phyloP scores from a whole-genome alignment of 805 yeast genomes.

The Dipodascus albidus region DNA sequence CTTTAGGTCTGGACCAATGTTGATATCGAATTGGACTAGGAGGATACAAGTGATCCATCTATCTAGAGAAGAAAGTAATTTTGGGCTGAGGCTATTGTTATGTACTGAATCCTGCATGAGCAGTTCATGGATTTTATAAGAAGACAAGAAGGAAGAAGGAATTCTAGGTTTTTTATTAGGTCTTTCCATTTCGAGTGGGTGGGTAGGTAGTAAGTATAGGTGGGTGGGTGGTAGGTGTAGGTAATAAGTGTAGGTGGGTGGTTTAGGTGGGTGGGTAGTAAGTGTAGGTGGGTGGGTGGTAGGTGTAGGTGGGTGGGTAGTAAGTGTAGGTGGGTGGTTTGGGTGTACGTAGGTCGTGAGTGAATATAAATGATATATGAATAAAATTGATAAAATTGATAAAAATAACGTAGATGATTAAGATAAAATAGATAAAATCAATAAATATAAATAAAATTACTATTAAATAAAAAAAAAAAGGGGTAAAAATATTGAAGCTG shows the following conservation, averaged over 20 bases:
- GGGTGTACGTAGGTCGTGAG: no score
- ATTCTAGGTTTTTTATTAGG: constrained; percentile 5
- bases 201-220: background rate
- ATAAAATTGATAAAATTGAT: no score
- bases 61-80: constrained; percentile 2
- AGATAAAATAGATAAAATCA: no score
- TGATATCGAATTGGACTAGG: constrained; percentile 18
- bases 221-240: no score
- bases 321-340: background rate
- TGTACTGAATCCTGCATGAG: constrained; percentile 8
- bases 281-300: no score
- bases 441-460: no score
- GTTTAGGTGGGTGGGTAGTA: background rate
- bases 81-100: constrained; percentile 7
- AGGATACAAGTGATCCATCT: constrained; percentile 15
- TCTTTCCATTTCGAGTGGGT: background rate
- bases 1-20: constrained; percentile 20
- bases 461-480: background rate
- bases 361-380: no score
- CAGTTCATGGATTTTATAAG: constrained; percentile 31
- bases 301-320: background rate
- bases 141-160: constrained; percentile 33
- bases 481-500: background rate
- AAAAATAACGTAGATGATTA: no score
- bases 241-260: no score